Evolutionary conservation across 1,284 basidiomycete species (phyloP), one percentile per base, ranked within the genome.

Genomic region (Microbotryum scabiosae): DNA sequence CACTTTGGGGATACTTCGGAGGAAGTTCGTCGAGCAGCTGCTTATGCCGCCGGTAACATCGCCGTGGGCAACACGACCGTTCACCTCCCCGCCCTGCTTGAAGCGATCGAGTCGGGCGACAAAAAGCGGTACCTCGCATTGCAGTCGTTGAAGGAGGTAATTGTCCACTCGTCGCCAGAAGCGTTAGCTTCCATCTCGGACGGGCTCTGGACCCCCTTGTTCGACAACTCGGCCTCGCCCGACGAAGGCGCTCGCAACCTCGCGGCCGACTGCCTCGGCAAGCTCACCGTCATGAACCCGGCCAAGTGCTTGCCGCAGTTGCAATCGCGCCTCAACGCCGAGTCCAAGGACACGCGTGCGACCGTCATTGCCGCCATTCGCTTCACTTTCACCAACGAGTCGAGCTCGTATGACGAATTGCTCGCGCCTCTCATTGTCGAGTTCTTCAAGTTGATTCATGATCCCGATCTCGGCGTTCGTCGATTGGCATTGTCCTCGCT

Each of bases 91-190:
- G 78, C 81, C 14, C 87, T 98, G 66, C 82, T 96, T 68, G 84
- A 86, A 68, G 82, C 90, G 67, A 84, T 96, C 47, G 82, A 90
- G 66, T 64, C 68, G 9, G 73, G 88, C 70, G 81, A 84, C n/a
- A 84, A 86, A 71, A 86, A 85, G 70, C 83, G 90, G 14, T 76
- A 94, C 28, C 77, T 97, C 21, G 85, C 91, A 18, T 80, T 98
- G 51, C 89, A 97, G 71, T 89, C 93, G 14, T 78, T 97, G 45
- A 97, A 97, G 76, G 96, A 98, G 80, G 88, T 97, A 59, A 92
- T 97, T 59, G 87, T 88, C 0, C 89, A 97, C 75, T 90, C 87
- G 58, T 86, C 88, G 6, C 81, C 85, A 59, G 83, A 83, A 0
- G 87, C 93, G 72, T 78, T 97, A 25, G 88, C 90, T 68, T 80